These are phyloP conservation scores for Calocybe gambosa DNA, from an alignment of 1,284 basidiomycete genomes.

Conservation along the genomic window DNA sequence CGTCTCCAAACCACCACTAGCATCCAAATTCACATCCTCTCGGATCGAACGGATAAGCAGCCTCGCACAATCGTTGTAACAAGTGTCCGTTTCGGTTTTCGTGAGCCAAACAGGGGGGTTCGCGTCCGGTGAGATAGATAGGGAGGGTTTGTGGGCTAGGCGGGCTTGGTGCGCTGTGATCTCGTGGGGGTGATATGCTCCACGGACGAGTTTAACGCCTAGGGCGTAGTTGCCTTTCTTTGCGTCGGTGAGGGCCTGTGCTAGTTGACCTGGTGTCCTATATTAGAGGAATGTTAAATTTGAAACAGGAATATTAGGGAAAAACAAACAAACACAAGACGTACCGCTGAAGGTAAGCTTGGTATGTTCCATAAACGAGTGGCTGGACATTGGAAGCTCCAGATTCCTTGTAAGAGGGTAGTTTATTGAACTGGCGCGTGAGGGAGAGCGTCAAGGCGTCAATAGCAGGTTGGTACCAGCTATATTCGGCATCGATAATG, in stretches of 20 bases:
- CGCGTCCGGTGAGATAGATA: conserved; percentile 49
- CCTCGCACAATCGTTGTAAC: conserved; percentile 68
- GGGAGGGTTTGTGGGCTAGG: conserved; percentile 16
- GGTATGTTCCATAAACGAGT: conserved; percentile 76
- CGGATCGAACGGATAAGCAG: conserved; percentile 58
- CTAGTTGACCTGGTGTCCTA: conserved; percentile 67
- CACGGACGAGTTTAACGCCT: conserved; percentile 92
- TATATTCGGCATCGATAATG: conserved; percentile 81
- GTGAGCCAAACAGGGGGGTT: conserved; percentile 61
- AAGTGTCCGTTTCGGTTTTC: conserved; percentile 75
- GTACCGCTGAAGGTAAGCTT: conserved; percentile 74
- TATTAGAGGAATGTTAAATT: background rate
- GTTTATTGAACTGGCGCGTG: conserved; percentile 70
- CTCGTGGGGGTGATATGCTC: conserved; percentile 88
- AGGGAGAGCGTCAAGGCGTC: conserved; percentile 75
- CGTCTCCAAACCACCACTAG: too few relatives aligned
- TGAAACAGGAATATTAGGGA: conserved; percentile 1
- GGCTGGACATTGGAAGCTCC: conserved; percentile 40
- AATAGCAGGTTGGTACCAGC: conserved; percentile 81
- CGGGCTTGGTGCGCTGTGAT: conserved; percentile 38
- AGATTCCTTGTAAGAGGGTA: conserved; percentile 17
- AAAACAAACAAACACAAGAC: conserved; percentile 9
- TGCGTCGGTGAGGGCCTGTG: conserved; percentile 65
- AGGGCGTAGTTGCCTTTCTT: conserved; percentile 68
- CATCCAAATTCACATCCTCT: conserved; percentile 25